Base-by-base conservation (phyloP, 768 basidiomycete genomes). In the Auricularia heimuer region DNA sequence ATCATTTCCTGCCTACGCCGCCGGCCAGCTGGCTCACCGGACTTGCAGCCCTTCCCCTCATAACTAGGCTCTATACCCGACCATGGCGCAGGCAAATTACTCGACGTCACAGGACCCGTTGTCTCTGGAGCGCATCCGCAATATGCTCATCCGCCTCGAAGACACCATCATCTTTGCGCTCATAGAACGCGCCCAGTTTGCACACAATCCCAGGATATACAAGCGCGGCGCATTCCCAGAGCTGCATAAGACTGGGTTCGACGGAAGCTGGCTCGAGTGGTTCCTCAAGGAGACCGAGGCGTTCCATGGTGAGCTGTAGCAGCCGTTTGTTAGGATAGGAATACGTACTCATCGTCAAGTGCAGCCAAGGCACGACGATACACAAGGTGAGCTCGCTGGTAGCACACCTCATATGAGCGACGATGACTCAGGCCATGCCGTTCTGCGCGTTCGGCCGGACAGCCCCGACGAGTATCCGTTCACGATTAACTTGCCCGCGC, bases 401-500 rank as follows among this genome's bases (percentile, higher is more conserved):
- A 54, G 63, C 36, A 37, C 51, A 51, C 18, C 37, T 60, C 54
- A 4, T 63, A 29, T 4, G 34, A 60, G 4, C 18, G n/a, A 39
- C 58, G 54, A 35, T 44, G 29, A 35, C 10, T n/a, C 12, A 29
- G 29, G 2, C 29, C 29, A 29, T 29, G 29, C 29, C 29, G 29
- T 29, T 29, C 29, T 29, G 4, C 29, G 21, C 56, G 18, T n/a
- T 4, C 62, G 29, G 21, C 63, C 35, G 4, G 21, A 29, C 73
- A 98, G 96, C 73, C 97, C 97, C 54, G 97, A 99, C 73, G 97
- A 99, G 80, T 94, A 96, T 72, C 94, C 97, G 0, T 99, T 99
- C 80, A 90, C 92, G 3, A 72, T 77, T 14, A 79, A 85, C 66
- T 89, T 99, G 42, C 95, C 97, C 0, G 73, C 80, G 0, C 93